Base-by-base conservation (phyloP, 441 rosid species). In the Metrosideros polymorpha region DNA sequence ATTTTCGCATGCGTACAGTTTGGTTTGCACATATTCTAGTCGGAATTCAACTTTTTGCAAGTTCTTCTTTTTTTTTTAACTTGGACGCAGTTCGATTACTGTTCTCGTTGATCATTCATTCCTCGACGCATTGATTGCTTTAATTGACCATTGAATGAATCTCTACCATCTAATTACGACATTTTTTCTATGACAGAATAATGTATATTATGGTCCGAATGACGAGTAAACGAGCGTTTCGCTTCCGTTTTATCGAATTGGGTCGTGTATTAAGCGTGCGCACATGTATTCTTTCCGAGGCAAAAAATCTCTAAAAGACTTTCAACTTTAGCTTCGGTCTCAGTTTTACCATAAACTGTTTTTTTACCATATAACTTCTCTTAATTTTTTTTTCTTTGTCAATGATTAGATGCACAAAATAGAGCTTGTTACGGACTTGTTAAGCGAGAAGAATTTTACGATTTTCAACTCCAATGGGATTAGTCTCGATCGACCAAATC, bases 351-450 rank as follows among this genome's bases (percentile, higher is more conserved):
- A n/a, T n/a, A n/a, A n/a, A n/a, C n/a, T n/a, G n/a, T n/a, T n/a
- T n/a, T n/a, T n/a, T 51, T 51, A 51, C 53, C 2, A 6, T 1
- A 51, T 51, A 51, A 51, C 22, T 51, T 51, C 18, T 51, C 53
- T 50, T 50, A 6, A 50, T 19, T 15, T 15, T 57, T n/a, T 13
- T 56, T 15, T n/a, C 14, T 14, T 29, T 3, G 71, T 61, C 39
- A 0, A 61, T 29, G 4, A 22, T 18, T 14, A 2, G 71, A 39
- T 59, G 71, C 1, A 0, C 10, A 14, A 0, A 4, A 29, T 61
- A 15, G 32, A 61, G 71, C 29, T 59, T 14, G 22, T 15, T 61
- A 15, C 22, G 22, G 22, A 29, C 22, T 59, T 29, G 39, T 59
- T 0, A 2, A 29, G 71, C 0, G 22, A 29, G 22, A 29, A 29